phyloP scores from a whole-genome alignment of 2,329 filamentous ascomycete species.

The Grosmannia serpens region DNA sequence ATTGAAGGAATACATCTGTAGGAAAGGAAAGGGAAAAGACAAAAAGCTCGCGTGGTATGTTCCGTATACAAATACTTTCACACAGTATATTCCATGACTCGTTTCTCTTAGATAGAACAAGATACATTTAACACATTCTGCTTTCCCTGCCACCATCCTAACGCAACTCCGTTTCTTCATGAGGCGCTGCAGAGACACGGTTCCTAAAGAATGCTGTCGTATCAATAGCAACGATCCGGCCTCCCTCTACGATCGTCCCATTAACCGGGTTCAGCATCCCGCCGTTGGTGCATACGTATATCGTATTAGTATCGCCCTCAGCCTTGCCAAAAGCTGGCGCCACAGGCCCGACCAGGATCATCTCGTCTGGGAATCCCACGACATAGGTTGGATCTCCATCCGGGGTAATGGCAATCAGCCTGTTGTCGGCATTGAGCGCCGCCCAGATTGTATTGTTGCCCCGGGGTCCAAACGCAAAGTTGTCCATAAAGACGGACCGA shows the following conservation, averaged over 20 bases:
- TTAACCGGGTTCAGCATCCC: conserved; percentile 12
- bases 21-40: too few species aligned
- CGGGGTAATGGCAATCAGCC: conserved; percentile 5
- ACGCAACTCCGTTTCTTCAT: too few species aligned
- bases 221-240: conserved; percentile 9
- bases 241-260: conserved; percentile 13
- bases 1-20: too few species aligned
- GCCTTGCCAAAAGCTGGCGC: not conserved
- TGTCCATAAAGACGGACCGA: conserved; percentile 9
- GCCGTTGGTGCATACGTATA: conserved; percentile 15
- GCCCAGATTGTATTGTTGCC: conserved; percentile 5
- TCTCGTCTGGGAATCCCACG: conserved; percentile 4
- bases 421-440: conserved; percentile 10
- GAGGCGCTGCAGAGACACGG: too few species aligned
- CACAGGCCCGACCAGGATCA: conserved; percentile 8
- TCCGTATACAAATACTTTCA: too few species aligned
- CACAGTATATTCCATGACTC: too few species aligned
- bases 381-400: not conserved
- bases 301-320: conserved; percentile 10
- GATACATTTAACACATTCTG: too few species aligned
- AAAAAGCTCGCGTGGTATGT: too few species aligned
- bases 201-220: not conserved
- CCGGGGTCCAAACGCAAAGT: conserved; percentile 11
- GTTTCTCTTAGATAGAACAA: too few species aligned
- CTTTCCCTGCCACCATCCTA: too few species aligned